A percentile compares a stretch with the other conserved stretches of the same genome.
Conservation (phyloP, 129 eudicot genomes). For the Flaveria sonorensis region DNA sequence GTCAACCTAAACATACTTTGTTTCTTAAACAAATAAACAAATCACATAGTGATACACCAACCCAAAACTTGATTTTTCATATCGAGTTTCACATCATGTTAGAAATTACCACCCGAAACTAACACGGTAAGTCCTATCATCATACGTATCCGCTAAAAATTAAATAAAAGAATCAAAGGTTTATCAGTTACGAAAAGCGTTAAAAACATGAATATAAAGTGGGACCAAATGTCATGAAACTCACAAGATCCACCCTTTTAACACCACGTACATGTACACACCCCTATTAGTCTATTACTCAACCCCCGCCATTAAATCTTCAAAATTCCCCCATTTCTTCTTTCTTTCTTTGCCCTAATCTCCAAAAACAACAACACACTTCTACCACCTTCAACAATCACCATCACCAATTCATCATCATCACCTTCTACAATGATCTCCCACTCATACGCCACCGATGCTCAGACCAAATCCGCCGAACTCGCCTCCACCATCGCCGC, state of each 20-base stretch:
- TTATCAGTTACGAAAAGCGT: not conserved
- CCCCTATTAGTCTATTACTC: not conserved
- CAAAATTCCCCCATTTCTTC: slow-evolving; percentile 28
- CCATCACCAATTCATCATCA: not conserved
- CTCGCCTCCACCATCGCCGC: slow-evolving; percentile 63
- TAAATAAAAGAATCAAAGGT: not conserved
- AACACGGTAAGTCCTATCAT: too few relatives aligned
- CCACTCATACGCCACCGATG: slow-evolving; percentile 66
- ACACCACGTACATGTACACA: slow-evolving; percentile 40
- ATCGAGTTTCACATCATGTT: too few relatives aligned
- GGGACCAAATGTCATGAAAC: slow-evolving; percentile 28
- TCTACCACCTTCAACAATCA: not conserved
- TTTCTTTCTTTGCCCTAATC: slow-evolving; percentile 26
- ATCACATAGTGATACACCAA: too few relatives aligned
- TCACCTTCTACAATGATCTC: slow-evolving; percentile 44
- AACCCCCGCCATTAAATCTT: slow-evolving; percentile 50
- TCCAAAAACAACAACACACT: slow-evolving; percentile 3
- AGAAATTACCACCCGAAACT: too few relatives aligned
- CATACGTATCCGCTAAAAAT: too few relatives aligned
- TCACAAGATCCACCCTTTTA: slow-evolving; percentile 34
- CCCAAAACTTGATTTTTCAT: too few relatives aligned
- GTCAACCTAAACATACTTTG: too few relatives aligned
- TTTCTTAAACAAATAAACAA: too few relatives aligned
- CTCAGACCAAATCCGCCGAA: slow-evolving; percentile 69
- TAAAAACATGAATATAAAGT: not conserved